Conservation (phyloP, 768 basidiomycete species). For the Agaricus sinodeliciosus region DNA sequence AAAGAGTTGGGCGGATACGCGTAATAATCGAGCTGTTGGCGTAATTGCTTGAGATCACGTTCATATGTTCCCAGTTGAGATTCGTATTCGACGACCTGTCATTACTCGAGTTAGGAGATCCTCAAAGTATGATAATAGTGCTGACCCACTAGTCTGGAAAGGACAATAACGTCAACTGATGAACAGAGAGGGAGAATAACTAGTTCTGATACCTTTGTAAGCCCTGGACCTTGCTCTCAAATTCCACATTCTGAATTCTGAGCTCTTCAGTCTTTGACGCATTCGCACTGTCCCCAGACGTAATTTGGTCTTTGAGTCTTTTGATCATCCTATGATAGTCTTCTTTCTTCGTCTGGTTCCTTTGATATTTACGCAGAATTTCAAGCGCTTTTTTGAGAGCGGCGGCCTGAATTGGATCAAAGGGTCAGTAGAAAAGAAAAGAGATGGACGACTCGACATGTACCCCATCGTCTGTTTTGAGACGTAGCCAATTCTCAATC, state of each 20-base stretch:
- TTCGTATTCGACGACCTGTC: slow-evolving; percentile 21
- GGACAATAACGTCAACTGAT: background rate
- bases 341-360: slow-evolving; percentile 26
- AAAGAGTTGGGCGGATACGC: background rate
- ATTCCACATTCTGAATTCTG: slow-evolving; percentile 20
- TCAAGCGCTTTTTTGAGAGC: slow-evolving; percentile 25
- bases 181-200: too few species aligned
- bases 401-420: background rate
- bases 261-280: slow-evolving; percentile 27
- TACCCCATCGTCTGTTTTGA: slow-evolving; percentile 33
- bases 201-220: background rate
- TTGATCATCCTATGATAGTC: slow-evolving; percentile 25
- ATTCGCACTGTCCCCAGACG: slow-evolving; percentile 19
- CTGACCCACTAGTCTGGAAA: slow-evolving; percentile 1
- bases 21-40: slow-evolving; percentile 4
- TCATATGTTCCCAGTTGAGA: slow-evolving; percentile 23
- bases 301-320: slow-evolving; percentile 24
- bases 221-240: background rate
- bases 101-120: background rate
- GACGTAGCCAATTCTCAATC: slow-evolving; percentile 44
- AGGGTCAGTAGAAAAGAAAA: background rate
- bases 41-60: background rate
- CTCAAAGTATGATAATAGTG: background rate
- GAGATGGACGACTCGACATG: slow-evolving; percentile 19
- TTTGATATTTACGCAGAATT: slow-evolving; percentile 32